Percentiles rank a stretch among this genome's conserved stretches.
phyloP scores from a whole-genome alignment of 306 rosid species.

The Medicago truncatula region MtrunA17r5.0-ANR NC_053045.1:38796001-38796500 shows the following conservation, averaged over 20 bases:
- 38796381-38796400: slow-evolving; percentile 1
- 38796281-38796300: slow-evolving; percentile 39
- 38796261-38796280: slow-evolving; percentile 25
- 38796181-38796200: slow-evolving; percentile 9
- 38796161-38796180: neutral
- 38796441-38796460: too few relatives aligned
- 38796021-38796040: too few relatives aligned
- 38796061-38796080: too few relatives aligned
- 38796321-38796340: slow-evolving; percentile 28
- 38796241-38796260: slow-evolving; percentile 37
- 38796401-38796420: neutral
- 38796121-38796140: too few relatives aligned
- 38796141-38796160: too few relatives aligned
- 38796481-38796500: neutral
- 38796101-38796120: too few relatives aligned
- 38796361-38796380: neutral
- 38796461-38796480: neutral
- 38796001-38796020: too few relatives aligned
- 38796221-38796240: slow-evolving; percentile 47
- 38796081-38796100: too few relatives aligned
- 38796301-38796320: slow-evolving; percentile 44
- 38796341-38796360: slow-evolving; percentile 21
- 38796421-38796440: neutral
- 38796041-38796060: too few relatives aligned
- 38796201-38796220: slow-evolving; percentile 22